Conservation (phyloP, 441 rosid species). For the Populus trichocarpa region DNA sequence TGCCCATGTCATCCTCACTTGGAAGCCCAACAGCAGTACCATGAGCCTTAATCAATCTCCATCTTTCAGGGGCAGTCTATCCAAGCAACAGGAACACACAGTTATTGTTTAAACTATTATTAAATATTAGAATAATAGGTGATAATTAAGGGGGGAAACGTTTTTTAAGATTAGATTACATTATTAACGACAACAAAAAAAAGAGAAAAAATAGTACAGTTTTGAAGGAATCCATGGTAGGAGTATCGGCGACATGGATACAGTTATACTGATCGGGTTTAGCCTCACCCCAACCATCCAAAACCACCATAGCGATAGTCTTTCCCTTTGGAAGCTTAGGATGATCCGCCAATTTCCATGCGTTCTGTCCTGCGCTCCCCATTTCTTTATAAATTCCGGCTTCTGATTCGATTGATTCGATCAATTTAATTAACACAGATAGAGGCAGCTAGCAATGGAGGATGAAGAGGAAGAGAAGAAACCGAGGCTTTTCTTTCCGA, state of each 20-base stretch:
- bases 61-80: slow-evolving; percentile 69
- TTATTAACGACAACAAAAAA: not conserved
- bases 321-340: slow-evolving; percentile 80
- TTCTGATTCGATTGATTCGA: not conserved
- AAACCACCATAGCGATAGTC: slow-evolving; percentile 65
- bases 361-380: slow-evolving; percentile 38
- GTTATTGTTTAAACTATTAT: not conserved
- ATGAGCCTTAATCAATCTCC: slow-evolving; percentile 91
- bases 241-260: slow-evolving; percentile 86
- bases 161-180: not conserved
- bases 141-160: not conserved
- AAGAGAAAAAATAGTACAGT: slow-evolving; percentile 30
- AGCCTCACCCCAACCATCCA: slow-evolving; percentile 98
- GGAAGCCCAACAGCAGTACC: slow-evolving; percentile 96
- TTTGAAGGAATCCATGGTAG: slow-evolving; percentile 92
- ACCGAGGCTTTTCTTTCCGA: not conserved
- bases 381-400: slow-evolving; percentile 11
- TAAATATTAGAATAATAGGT: not conserved
- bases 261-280: slow-evolving; percentile 81
- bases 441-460: not conserved
- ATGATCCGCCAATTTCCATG: slow-evolving; percentile 79
- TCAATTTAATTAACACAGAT: not conserved
- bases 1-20: slow-evolving; percentile 98
- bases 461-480: not conserved
- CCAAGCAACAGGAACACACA: not conserved